Conservation (phyloP, 176 grass and related monocot genomes). For the Coix lacrymajobi region DNA sequence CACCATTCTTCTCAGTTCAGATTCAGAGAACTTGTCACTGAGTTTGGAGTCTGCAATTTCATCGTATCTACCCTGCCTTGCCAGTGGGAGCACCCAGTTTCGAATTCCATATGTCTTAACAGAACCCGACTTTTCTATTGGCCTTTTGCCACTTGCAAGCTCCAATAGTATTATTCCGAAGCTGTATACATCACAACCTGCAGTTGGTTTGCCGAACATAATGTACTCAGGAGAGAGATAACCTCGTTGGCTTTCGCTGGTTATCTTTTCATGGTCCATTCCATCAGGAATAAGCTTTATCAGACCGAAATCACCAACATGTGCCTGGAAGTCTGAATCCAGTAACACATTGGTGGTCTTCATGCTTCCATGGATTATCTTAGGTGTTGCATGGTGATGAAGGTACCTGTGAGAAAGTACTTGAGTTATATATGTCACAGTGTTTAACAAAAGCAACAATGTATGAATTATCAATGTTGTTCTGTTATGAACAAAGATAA, state of each 20-base stretch:
- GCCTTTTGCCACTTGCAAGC: slow-evolving; percentile 62
- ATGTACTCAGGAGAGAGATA: slow-evolving; percentile 77
- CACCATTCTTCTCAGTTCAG: slow-evolving; percentile 70
- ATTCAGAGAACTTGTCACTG: slow-evolving; percentile 56
- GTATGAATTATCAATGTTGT: too few relatives aligned
- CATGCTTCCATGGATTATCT: slow-evolving; percentile 63
- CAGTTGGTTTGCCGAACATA: slow-evolving; percentile 57
- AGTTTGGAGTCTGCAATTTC: slow-evolving; percentile 73
- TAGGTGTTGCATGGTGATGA: not conserved
- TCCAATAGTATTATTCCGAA: slow-evolving; percentile 76
- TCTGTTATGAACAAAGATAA: too few relatives aligned
- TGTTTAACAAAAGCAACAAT: too few relatives aligned
- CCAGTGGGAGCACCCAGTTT: slow-evolving; percentile 69
- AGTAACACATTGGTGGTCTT: slow-evolving; percentile 72
- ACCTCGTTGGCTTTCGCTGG: slow-evolving; percentile 52
- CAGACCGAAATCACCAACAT: slow-evolving; percentile 58
- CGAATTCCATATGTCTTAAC: slow-evolving; percentile 39
- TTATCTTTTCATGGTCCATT: slow-evolving; percentile 46
- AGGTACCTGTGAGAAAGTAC: slow-evolving; percentile 44
- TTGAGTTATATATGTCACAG: too few relatives aligned
- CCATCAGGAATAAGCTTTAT: slow-evolving; percentile 18
- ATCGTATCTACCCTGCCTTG: slow-evolving; percentile 53
- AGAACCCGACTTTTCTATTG: slow-evolving; percentile 39
- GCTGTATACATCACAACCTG: slow-evolving; percentile 69
- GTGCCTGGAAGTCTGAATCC: slow-evolving; percentile 54